Evolutionary conservation across 805 yeast genomes (phyloP).

Genomic region (Saccharomycopsis capsularis): DNA sequence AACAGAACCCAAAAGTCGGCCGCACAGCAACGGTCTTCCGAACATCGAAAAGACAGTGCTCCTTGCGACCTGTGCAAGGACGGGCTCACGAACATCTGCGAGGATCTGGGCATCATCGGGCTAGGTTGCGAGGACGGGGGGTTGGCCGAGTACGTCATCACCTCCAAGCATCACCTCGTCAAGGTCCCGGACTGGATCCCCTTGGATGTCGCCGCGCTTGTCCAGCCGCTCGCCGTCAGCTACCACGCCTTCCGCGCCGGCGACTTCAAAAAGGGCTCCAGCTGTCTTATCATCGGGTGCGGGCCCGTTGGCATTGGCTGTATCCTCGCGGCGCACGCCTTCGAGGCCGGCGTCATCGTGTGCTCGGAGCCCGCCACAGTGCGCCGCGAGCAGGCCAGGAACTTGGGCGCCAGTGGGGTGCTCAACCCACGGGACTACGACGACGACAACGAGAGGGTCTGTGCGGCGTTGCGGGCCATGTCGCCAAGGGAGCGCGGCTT

Average conservation of each 20-base stretch:
- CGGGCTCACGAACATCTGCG: conserved; percentile 42
- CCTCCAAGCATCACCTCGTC: conserved; percentile 33
- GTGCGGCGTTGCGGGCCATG: conserved; percentile 28
- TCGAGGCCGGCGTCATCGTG: conserved; percentile 43
- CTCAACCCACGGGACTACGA: conserved; percentile 36
- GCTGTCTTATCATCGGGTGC: conserved; percentile 49
- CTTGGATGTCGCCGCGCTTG: conserved; percentile 48
- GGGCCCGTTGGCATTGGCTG: conserved; percentile 61
- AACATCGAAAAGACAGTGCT: too few species aligned
- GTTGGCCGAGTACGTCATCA: conserved; percentile 38
- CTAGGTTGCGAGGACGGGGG: conserved; percentile 46
- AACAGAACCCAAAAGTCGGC: neutral
- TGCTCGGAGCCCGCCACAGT: conserved; percentile 53
- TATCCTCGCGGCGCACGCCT: conserved; percentile 46
- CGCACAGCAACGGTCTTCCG: conserved; percentile 34
- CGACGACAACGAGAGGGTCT: conserved; percentile 27
- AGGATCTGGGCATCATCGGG: conserved; percentile 38
- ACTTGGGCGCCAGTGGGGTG: conserved; percentile 35
- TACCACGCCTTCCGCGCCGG: conserved; percentile 52
- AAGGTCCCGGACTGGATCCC: conserved; percentile 37
- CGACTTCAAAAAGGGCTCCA: conserved; percentile 36
- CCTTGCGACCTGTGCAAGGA: conserved; percentile 28
- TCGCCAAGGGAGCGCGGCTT: conserved; percentile 40
- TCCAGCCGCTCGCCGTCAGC: conserved; percentile 51
- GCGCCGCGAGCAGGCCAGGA: conserved; percentile 54